A percentile compares a stretch with the other conserved stretches of the same genome.
Evolutionary conservation across 495 filamentous ascomycete genomes (phyloP).

Genomic region (Penicillium bovifimosum): DNA sequence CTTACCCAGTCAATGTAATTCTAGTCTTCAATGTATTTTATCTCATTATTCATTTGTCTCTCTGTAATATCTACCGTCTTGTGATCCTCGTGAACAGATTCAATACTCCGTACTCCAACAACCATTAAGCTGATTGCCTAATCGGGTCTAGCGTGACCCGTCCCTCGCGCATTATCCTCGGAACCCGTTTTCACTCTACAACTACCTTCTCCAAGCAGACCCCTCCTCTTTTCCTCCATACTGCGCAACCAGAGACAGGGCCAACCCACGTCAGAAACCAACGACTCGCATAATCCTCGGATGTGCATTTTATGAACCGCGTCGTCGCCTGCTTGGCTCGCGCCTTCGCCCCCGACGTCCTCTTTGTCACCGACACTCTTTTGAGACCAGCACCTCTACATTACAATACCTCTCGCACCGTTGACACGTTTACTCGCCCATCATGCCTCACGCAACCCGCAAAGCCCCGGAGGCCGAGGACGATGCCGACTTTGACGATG

Average conservation of each 20-base stretch:
- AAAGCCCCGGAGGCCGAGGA: slow-evolving; percentile 28
- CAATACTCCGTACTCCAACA: not conserved
- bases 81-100: no score
- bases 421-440: not conserved
- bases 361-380: not conserved
- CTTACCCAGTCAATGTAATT: not conserved
- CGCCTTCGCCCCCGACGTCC: not conserved
- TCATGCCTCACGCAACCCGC: slow-evolving; percentile 48
- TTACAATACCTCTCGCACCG: not conserved
- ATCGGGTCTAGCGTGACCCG: slow-evolving; percentile 14
- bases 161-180: slow-evolving; percentile 5
- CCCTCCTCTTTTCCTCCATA: not conserved
- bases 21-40: not conserved
- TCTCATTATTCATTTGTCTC: not conserved
- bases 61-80: no score
- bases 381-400: not conserved
- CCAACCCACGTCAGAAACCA: not conserved
- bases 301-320: slow-evolving; percentile 11
- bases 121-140: slow-evolving; percentile 18
- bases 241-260: not conserved
- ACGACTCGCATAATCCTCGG: not conserved
- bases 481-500: slow-evolving; percentile 45
- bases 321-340: slow-evolving; percentile 6
- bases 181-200: slow-evolving; percentile 6
- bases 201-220: not conserved